Evolutionary conservation across 176 grass and related monocot species (phyloP), one percentile per base, ranked within the genome.

Genomic region (Musa acuminata): DNA sequence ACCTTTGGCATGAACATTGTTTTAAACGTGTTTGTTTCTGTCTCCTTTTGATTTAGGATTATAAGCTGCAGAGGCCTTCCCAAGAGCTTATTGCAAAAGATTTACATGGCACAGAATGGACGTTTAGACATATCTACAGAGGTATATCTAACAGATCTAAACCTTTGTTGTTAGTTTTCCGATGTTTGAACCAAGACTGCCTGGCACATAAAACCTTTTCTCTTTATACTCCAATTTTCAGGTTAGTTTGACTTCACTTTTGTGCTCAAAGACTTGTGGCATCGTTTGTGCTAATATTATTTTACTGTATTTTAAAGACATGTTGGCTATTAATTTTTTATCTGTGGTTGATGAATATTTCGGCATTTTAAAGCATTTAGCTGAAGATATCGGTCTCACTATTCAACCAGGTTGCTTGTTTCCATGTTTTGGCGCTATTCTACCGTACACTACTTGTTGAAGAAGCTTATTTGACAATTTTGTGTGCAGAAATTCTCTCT

Each of bases 111-210:
- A 74, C 80, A 2, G 78, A 91, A 20, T 99, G 95, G 95, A 86
- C 64, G 75, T 99, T 94, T 76, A 88, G 95, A 25, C 95, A 99
- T 84, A 99, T 99, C 68, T 99, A 99, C 81, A 91, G 95, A 87
- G 95, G 95, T 99, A 60, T 62, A 64, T 64, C 68, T 16, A 35
- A 35, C 26, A 29, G 1, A 2, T 17, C 64, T 16, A 17, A 7
- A 5, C 29, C 29, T 35, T 16, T 67, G 21, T 67, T 11, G 13
- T 67, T 22, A 29, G 3, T 8, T 67, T 67, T 67, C 6, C 35
- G 1, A 16, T 67, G 13, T 8, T 5, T 65, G 64, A 35, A 67
- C 64, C n/a, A 21, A 27, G 11, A 29, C 8, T 67, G 13, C 24
- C 64, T 67, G 13, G 12, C 64, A 5, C 64, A 29, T 35, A 16